Percentiles rank a stretch among this genome's conserved stretches.
phyloP scores from a whole-genome alignment of 805 yeast species.

The Novakomyces olei region DNA sequence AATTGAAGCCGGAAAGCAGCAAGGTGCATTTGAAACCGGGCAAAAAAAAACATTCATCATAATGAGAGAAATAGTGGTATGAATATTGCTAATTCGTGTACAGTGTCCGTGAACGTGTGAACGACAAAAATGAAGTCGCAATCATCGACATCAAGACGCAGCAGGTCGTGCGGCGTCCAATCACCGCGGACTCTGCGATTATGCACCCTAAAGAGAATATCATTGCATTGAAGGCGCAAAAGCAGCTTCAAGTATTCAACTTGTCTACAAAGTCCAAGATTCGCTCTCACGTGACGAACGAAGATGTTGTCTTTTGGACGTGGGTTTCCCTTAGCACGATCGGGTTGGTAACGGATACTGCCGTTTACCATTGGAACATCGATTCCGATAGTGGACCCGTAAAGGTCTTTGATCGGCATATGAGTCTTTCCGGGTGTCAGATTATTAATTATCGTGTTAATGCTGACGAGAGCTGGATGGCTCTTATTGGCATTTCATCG shows the following conservation, averaged over 20 bases:
- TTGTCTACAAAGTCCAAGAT: conserved; percentile 69
- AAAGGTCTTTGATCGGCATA: conserved; percentile 64
- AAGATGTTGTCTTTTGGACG: conserved; percentile 86
- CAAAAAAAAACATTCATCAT: conserved; percentile 1
- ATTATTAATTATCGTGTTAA: conserved; percentile 78
- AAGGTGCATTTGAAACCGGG: neutral
- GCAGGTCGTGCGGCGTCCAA: conserved; percentile 66
- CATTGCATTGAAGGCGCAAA: conserved; percentile 85
- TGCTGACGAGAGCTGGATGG: conserved; percentile 70
- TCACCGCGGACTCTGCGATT: conserved; percentile 94
- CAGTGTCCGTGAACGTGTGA: conserved; percentile 23
- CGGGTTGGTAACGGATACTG: conserved; percentile 64
- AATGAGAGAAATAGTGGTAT: neutral
- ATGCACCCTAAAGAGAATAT: conserved; percentile 82
- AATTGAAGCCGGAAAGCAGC: neutral
- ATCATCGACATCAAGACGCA: conserved; percentile 65
- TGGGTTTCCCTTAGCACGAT: conserved; percentile 58
- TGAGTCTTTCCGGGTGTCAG: conserved; percentile 50
- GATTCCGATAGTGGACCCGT: conserved; percentile 65
- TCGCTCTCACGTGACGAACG: conserved; percentile 64
- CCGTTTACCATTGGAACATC: conserved; percentile 62
- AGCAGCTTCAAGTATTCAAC: conserved; percentile 85
- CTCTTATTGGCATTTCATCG: conserved; percentile 83
- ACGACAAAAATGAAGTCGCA: conserved; percentile 65
- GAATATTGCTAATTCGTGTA: neutral